Evolutionary conservation across 768 basidiomycete genomes (phyloP).

Genomic region (Lepiota venenata): DNA sequence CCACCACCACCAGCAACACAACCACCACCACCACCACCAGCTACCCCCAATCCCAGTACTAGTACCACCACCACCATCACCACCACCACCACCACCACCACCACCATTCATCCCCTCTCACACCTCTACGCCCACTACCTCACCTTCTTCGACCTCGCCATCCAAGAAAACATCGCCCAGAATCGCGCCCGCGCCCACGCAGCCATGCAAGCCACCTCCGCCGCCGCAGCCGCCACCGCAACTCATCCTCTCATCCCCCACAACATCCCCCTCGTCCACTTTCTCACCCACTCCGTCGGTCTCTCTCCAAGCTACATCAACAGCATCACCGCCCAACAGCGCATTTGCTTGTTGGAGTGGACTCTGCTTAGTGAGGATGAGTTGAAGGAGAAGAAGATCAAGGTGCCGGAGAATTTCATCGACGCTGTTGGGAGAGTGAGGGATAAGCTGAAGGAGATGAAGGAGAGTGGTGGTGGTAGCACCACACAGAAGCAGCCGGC

Average conservation of each 20-base stretch:
- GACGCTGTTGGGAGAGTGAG: neutral
- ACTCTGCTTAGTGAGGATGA: neutral
- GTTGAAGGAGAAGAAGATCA: neutral
- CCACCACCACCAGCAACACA: too few relatives aligned
- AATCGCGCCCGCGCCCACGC: too few relatives aligned
- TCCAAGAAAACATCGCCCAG: too few relatives aligned
- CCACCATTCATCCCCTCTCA: too few relatives aligned
- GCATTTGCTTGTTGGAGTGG: conserved; percentile 1
- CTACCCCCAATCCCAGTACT: too few relatives aligned
- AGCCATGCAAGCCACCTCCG: too few relatives aligned
- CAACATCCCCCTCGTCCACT: conserved; percentile 1
- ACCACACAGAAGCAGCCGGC: too few relatives aligned
- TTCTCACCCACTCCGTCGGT: conserved; percentile 6
- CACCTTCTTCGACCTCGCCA: neutral
- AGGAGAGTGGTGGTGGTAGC: neutral
- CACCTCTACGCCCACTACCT: neutral
- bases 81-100: too few relatives aligned
- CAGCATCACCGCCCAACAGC: conserved; percentile 4
- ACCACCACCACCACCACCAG: too few relatives aligned
- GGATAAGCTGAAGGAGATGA: neutral
- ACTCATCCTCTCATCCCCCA: neutral
- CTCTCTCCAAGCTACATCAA: neutral
- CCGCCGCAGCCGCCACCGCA: neutral
- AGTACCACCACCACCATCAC: too few relatives aligned
- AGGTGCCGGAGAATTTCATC: neutral